These are phyloP conservation scores for Coemansia sp. DNA, from an alignment of 192 early-diverging fungal species.

Conservation along the genomic window DNA sequence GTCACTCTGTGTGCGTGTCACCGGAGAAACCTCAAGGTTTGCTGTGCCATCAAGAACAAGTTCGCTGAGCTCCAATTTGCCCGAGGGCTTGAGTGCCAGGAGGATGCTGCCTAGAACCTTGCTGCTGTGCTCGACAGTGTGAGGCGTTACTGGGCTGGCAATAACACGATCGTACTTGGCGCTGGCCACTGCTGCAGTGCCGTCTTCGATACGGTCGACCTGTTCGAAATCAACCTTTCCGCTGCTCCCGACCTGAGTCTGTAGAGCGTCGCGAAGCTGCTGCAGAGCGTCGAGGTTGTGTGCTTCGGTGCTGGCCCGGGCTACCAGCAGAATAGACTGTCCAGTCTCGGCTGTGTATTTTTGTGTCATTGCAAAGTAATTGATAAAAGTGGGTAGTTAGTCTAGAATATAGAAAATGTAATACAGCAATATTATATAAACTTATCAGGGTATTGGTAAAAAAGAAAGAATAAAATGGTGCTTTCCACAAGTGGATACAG, in stretches of 20 bases:
- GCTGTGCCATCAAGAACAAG: slow-evolving; percentile 53
- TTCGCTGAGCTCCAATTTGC: slow-evolving; percentile 64
- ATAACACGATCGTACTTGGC: slow-evolving; percentile 61
- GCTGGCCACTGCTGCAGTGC: slow-evolving; percentile 52
- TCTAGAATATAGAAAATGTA: too few relatives aligned
- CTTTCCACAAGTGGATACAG: too few relatives aligned
- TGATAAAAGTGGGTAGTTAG: too few relatives aligned
- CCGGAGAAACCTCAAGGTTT: slow-evolving; percentile 41
- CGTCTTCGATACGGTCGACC: slow-evolving; percentile 67
- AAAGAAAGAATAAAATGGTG: too few relatives aligned
- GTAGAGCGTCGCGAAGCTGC: slow-evolving; percentile 48
- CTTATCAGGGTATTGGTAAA: background rate
- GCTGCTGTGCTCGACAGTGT: slow-evolving; percentile 62
- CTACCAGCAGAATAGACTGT: slow-evolving; percentile 34
- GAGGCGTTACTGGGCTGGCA: slow-evolving; percentile 53
- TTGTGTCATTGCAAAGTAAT: background rate
- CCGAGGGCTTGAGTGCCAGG: slow-evolving; percentile 63
- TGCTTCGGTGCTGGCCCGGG: slow-evolving; percentile 26
- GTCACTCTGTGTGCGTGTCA: slow-evolving; percentile 56
- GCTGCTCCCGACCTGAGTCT: slow-evolving; percentile 51
- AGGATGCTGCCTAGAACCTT: slow-evolving; percentile 59
- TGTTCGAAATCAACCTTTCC: slow-evolving; percentile 81
- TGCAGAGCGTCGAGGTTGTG: slow-evolving; percentile 32
- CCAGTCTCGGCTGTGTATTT: slow-evolving; percentile 17
- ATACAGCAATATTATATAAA: too few relatives aligned